Percentiles rank a stretch among this genome's conserved stretches.
phyloP scores from a whole-genome alignment of 1,284 basidiomycete genomes.

The Cryptococcus wingfieldii region DNA sequence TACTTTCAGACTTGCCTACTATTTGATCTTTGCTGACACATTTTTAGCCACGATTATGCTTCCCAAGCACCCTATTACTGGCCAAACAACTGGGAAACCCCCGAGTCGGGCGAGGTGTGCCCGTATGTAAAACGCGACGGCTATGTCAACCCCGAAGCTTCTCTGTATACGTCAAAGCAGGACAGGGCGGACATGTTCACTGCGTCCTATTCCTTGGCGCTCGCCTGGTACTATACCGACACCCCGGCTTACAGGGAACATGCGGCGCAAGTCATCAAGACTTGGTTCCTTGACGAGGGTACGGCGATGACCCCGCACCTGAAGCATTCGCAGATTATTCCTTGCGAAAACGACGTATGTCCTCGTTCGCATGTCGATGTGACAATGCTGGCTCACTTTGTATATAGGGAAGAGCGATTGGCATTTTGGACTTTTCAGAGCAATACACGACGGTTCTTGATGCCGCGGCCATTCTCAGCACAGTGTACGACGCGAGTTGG shows the following conservation, averaged over 20 bases:
- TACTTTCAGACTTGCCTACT: background rate
- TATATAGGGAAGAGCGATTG: background rate
- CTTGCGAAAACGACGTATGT: background rate
- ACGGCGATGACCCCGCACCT: background rate
- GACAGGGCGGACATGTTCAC: background rate
- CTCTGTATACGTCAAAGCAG: background rate
- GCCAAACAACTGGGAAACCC: background rate
- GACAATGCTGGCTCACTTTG: background rate
- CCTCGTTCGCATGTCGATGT: background rate
- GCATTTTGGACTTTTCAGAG: background rate
- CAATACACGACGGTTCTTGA: background rate
- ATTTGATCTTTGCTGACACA: background rate
- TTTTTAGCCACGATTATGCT: background rate
- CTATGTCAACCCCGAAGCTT: background rate
- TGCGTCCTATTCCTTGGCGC: background rate
- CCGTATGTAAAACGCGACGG: background rate
- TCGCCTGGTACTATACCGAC: background rate
- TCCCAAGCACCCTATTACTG: background rate
- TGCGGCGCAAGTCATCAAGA: background rate
- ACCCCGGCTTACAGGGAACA: background rate
- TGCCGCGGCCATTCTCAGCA: background rate
- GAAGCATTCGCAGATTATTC: background rate
- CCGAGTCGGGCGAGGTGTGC: background rate
- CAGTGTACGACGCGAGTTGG: background rate
- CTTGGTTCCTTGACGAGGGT: background rate